Evolutionary conservation across 1,139 yeast species (phyloP).

Genomic region (Meyerozyma carpophila): DNA sequence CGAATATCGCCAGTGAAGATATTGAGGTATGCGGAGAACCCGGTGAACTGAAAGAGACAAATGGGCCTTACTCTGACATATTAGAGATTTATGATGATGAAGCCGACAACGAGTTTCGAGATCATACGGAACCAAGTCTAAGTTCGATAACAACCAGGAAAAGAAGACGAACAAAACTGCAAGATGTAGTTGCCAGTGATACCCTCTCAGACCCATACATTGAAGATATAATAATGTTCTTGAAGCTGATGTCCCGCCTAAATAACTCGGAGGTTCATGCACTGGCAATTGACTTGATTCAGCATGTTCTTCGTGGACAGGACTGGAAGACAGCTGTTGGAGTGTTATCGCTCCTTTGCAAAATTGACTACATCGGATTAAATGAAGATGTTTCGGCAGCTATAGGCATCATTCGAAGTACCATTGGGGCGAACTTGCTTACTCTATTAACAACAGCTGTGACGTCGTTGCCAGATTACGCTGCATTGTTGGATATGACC

Average conservation of each 20-base stretch:
- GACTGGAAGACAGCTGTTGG: neutral
- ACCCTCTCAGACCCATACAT: neutral
- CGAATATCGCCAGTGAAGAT: neutral
- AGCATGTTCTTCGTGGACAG: neutral
- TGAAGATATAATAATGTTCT: neutral
- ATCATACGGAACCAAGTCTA: no score
- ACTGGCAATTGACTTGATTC: neutral
- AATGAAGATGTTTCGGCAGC: neutral
- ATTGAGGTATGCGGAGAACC: neutral
- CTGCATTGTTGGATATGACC: neutral
- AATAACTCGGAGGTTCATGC: neutral
- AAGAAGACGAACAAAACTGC: neutral
- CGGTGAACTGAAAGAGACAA: neutral
- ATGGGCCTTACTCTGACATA: neutral
- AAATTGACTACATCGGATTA: neutral
- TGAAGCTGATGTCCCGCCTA: neutral
- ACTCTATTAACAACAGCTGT: neutral
- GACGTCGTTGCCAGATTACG: neutral
- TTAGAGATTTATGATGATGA: neutral
- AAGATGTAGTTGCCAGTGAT: no score
- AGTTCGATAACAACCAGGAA: neutral
- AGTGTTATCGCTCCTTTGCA: neutral
- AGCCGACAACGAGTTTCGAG: neutral
- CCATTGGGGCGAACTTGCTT: neutral
- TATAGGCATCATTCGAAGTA: neutral